Evolutionary conservation across 305 asterid genomes (phyloP).

Genomic region (Rubia balearica): DNA sequence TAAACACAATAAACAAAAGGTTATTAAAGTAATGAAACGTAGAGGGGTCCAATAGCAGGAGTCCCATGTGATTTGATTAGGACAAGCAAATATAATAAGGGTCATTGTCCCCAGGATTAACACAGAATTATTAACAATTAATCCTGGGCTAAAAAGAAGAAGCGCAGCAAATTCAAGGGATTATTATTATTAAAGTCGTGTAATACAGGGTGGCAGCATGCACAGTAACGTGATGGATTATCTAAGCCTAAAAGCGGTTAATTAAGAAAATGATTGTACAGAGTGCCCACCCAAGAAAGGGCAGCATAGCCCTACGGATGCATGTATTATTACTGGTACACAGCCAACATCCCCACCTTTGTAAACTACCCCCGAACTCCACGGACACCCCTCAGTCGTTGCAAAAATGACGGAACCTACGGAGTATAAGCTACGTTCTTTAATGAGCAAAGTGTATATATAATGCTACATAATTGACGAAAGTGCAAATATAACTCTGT

Average conservation of each 20-base stretch:
- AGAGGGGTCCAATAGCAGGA: slow-evolving; percentile 51
- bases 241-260: slow-evolving; percentile 16
- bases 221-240: slow-evolving; percentile 46
- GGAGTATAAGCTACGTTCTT: too few relatives aligned
- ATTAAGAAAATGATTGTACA: slow-evolving; percentile 5
- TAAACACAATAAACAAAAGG: neutral
- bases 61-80: slow-evolving; percentile 84
- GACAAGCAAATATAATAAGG: slow-evolving; percentile 37
- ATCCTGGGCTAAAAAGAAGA: slow-evolving; percentile 26
- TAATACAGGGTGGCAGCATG: slow-evolving; percentile 39
- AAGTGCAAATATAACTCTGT: too few relatives aligned
- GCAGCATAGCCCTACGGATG: slow-evolving; percentile 15
- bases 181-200: slow-evolving; percentile 22
- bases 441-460: neutral
- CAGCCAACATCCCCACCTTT: slow-evolving; percentile 25
- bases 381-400: slow-evolving; percentile 12
- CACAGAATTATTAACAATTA: neutral
- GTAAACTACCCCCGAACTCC: slow-evolving; percentile 16
- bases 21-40: slow-evolving; percentile 21
- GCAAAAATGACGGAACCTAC: slow-evolving; percentile 11
- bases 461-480: too few relatives aligned
- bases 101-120: neutral
- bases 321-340: slow-evolving; percentile 24
- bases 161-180: slow-evolving; percentile 60
- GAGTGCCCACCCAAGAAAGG: neutral